Base-by-base conservation (phyloP, 331 rosid species). In the Rhamnella rubrinervis region DNA sequence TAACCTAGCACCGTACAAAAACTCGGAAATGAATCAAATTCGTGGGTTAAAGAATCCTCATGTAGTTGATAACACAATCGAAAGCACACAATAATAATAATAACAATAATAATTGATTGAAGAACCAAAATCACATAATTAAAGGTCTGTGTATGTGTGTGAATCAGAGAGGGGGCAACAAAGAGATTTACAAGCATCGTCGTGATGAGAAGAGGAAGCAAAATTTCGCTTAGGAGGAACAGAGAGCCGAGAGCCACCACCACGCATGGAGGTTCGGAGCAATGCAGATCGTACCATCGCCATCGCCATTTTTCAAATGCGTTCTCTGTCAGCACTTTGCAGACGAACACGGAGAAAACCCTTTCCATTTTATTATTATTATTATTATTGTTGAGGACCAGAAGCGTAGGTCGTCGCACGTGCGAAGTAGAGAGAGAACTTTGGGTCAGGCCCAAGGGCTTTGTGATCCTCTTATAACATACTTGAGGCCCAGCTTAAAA, bases 261-360 rank as follows among this genome's bases (percentile, higher is more conserved):
- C 85, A 7, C 93, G 87, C 16, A 87, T 57, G 75, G 84, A 87
- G n/a, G 72, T 80, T 50, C 95, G 89, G 61, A 93, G 88, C 74
- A 85, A 65, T 71, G 72, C 82, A 73, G 96, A 86, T 91, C 98
- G 92, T 63, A 84, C 81, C 67, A 83, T 68, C 57, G 90, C 79
- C 82, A 85, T 72, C 73, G 95, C 92, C 98, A 91, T 93, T 61
- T 71, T 76, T 61, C 62, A 21, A 44, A 25, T 62, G 51, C 55
- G 21, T 46, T 71, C 63, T 52, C 19, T 57, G 10, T 31, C 41
- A 6, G 9, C 11, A n/a, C 41, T 31, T n/a, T 46, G 6, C 16
- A 13, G 20, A 14, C 21, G 8, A 57, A 17, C 6, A 6, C 10
- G 58, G 5, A 6, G 70, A 15, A 60, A 49, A 37, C 58, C 68